A percentile compares a stretch with the other conserved stretches of the same genome.
These are phyloP conservation scores for Radiomyces spectabilis DNA, from an alignment of 192 early-diverging fungal species.

Conservation along the genomic window DNA sequence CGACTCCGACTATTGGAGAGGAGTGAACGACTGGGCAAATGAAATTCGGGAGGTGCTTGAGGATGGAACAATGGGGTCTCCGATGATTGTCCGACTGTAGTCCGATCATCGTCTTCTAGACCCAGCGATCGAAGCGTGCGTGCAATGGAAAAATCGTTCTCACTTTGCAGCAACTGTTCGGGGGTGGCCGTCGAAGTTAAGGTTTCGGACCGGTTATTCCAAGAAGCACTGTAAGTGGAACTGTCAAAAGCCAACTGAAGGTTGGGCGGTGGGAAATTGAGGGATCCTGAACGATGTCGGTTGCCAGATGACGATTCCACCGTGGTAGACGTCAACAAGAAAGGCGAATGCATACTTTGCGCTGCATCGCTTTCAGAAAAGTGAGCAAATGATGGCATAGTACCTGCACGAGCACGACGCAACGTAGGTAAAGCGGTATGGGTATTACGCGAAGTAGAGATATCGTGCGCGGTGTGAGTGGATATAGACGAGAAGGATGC, in stretches of 20 bases:
- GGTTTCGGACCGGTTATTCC: background rate
- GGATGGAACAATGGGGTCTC: constrained; percentile 13
- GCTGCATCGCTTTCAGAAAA: too few relatives aligned
- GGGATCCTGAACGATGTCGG: constrained; percentile 20
- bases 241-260: constrained; percentile 4
- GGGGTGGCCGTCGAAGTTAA: constrained; percentile 5
- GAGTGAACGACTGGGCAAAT: constrained; percentile 9
- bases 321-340: too few relatives aligned
- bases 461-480: background rate
- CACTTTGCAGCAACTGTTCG: constrained; percentile 25
- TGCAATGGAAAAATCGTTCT: constrained; percentile 20
- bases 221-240: background rate
- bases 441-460: background rate
- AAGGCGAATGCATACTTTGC: too few relatives aligned
- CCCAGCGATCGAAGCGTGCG: constrained; percentile 26
- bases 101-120: constrained; percentile 15
- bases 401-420: constrained; percentile 23
- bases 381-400: constrained; percentile 23
- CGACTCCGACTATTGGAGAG: constrained; percentile 16
- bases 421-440: background rate
- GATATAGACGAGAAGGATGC: background rate
- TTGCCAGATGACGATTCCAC: background rate
- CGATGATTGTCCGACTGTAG: background rate
- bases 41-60: background rate
- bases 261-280: constrained; percentile 7